Base-by-base conservation (phyloP, 108 stramenopile species). In the Nitzschia putrida region DNA sequence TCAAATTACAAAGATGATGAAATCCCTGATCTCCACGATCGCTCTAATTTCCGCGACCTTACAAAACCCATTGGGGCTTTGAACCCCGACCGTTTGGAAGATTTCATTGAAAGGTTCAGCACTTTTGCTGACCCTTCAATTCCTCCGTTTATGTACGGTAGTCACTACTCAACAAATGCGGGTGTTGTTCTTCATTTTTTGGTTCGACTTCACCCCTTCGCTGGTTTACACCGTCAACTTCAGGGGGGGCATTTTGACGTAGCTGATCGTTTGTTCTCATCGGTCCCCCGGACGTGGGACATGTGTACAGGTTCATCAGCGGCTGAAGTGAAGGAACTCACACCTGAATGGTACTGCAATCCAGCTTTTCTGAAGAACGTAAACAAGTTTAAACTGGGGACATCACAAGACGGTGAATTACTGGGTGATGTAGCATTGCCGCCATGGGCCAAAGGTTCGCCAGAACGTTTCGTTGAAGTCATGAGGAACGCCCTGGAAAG, bases 61-160 rank as follows among this genome's bases (percentile, higher is more conserved):
- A 87, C 88, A 8, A 96, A 97, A 38, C 74, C 74, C 8, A 76
- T 76, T 43, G 98, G 98, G 11, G 98, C 98, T 3, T 70, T 98
- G 41, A 97, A 98, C 78, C 89, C 92, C 23, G 76, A 83, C 75
- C 88, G 98, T 21, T 74, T 99, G 42, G 72, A 82, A 34, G 96
- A 98, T 49, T 96, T 98, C 57, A 69, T 91, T 42, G 95, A 96
- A 42, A 82, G 98, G 12, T 96, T 93, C 80, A 80, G 92, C 39
- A 91, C 93, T 20, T 96, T 98, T 72, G 93, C 89, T 22, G 95
- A 96, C 71, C 90, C 91, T 24, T 77, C 85, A 7, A 97, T 98
- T 52, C 98, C 99, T 29, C 89, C 97, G 11, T 98, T 98, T 63
- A 94, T 98, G 96, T 99, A 98, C 72, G 99, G 99, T 8, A 89